Conservation (phyloP, 2,329 filamentous ascomycete species). For the Fusarium scirpi region DNA sequence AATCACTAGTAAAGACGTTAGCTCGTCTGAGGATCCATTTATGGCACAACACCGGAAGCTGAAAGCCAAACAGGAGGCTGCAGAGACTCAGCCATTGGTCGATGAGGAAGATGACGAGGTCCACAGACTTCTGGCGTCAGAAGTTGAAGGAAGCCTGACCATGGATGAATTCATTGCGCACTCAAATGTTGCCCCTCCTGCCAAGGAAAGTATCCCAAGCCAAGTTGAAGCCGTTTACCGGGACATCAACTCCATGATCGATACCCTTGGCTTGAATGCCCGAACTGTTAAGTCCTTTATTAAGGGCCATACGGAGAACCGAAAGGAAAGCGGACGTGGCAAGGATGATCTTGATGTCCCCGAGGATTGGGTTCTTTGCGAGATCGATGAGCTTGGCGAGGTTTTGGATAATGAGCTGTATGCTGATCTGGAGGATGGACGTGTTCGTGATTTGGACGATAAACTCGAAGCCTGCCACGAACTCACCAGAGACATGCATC, state of each 20-base stretch:
- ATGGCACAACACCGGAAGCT: slow-evolving; percentile 64
- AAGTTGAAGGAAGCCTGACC: slow-evolving; percentile 69
- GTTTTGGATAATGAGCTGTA: slow-evolving; percentile 74
- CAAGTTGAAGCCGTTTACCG: slow-evolving; percentile 78
- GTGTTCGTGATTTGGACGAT: slow-evolving; percentile 74
- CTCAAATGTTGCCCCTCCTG: slow-evolving; percentile 64
- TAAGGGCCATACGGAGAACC: slow-evolving; percentile 71
- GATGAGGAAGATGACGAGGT: slow-evolving; percentile 79
- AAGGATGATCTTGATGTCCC: slow-evolving; percentile 76
- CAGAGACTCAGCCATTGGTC: slow-evolving; percentile 67
- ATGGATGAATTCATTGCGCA: slow-evolving; percentile 77
- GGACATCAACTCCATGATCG: slow-evolving; percentile 93
- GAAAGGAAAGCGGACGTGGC: slow-evolving; percentile 66
- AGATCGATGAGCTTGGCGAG: slow-evolving; percentile 76
- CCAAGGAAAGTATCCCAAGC: slow-evolving; percentile 68
- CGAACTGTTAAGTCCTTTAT: slow-evolving; percentile 75
- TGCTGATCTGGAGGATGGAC: slow-evolving; percentile 73
- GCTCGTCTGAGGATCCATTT: slow-evolving; percentile 59
- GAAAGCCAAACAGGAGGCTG: slow-evolving; percentile 67
- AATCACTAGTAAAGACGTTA: slow-evolving; percentile 54
- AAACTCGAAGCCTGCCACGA: slow-evolving; percentile 77
- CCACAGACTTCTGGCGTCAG: slow-evolving; percentile 70
- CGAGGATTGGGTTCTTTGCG: slow-evolving; percentile 79
- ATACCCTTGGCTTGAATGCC: slow-evolving; percentile 87
- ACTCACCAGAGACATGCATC: slow-evolving; percentile 76